These are phyloP conservation scores for Solanum paucissectum DNA, from an alignment of 257 asterid species.

Conservation along the genomic window DNA sequence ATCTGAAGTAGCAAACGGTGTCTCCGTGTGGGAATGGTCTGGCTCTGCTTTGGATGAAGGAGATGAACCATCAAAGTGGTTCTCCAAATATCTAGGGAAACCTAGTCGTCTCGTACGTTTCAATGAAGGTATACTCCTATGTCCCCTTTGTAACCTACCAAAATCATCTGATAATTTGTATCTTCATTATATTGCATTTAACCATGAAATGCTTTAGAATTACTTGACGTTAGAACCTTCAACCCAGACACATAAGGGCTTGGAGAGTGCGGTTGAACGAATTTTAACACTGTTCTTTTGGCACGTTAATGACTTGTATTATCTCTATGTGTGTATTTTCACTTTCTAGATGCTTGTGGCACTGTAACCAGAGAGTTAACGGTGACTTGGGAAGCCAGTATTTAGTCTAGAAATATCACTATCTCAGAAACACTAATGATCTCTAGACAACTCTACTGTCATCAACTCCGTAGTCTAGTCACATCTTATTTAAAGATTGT, in stretches of 20 bases:
- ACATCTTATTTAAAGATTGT: background rate
- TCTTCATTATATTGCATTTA: background rate
- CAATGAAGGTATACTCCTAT: slow-evolving; percentile 17
- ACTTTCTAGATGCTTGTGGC: background rate
- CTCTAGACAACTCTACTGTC: background rate
- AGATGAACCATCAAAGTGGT: slow-evolving; percentile 19
- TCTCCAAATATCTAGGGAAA: slow-evolving; percentile 20
- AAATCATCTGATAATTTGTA: background rate
- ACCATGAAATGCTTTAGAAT: background rate
- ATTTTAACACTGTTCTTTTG: background rate
- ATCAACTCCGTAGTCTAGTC: background rate
- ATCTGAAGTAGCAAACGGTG: slow-evolving; percentile 1
- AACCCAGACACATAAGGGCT: background rate
- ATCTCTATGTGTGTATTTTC: background rate
- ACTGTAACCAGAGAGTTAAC: background rate
- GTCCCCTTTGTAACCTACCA: background rate
- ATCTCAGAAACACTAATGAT: background rate
- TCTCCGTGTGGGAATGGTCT: slow-evolving; percentile 26
- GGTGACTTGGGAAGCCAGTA: background rate
- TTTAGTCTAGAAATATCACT: background rate
- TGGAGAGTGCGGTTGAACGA: background rate
- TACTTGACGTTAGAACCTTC: background rate
- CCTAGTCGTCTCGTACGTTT: slow-evolving; percentile 25
- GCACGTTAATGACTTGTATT: background rate
- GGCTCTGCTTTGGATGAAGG: slow-evolving; percentile 35